Conservation (phyloP, 1,284 basidiomycete genomes). For the Ceratobasidium sp. region DNA sequence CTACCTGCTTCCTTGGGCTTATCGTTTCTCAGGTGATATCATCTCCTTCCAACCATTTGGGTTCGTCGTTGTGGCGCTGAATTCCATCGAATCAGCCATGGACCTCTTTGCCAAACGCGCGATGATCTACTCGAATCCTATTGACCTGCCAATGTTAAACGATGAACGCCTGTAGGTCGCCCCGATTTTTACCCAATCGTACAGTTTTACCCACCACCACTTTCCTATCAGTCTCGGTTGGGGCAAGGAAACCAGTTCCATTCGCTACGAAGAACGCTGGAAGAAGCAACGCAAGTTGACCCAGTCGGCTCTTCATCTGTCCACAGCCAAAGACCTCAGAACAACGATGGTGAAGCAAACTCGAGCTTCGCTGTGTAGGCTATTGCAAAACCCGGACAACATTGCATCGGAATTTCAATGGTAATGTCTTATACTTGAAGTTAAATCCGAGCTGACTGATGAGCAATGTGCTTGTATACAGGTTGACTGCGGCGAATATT, state of each 20-base stretch:
- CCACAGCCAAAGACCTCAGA: neutral
- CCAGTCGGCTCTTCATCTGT: conserved; percentile 19
- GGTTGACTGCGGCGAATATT: neutral
- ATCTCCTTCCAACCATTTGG: conserved; percentile 37
- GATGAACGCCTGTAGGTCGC: conserved; percentile 5
- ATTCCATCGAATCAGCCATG: conserved; percentile 39
- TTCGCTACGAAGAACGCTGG: conserved; percentile 21
- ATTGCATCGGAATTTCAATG: conserved; percentile 8
- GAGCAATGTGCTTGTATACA: neutral
- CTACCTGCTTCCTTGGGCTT: neutral
- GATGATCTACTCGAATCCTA: conserved; percentile 43
- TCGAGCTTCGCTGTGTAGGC: neutral
- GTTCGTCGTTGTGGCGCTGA: conserved; percentile 43
- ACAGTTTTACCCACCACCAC: neutral
- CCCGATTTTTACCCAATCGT: neutral
- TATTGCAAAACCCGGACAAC: conserved; percentile 11
- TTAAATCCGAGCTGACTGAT: neutral
- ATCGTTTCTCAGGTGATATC: conserved; percentile 14
- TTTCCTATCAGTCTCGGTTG: conserved; percentile 1
- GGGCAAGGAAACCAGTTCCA: neutral
- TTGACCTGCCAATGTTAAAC: conserved; percentile 20
- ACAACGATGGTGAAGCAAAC: conserved; percentile 18
- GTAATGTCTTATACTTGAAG: neutral
- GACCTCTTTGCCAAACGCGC: conserved; percentile 47
- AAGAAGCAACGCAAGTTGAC: conserved; percentile 16